phyloP scores from a whole-genome alignment of 2,329 filamentous ascomycete species.

The Coleophoma eucalyptorum region DNA sequence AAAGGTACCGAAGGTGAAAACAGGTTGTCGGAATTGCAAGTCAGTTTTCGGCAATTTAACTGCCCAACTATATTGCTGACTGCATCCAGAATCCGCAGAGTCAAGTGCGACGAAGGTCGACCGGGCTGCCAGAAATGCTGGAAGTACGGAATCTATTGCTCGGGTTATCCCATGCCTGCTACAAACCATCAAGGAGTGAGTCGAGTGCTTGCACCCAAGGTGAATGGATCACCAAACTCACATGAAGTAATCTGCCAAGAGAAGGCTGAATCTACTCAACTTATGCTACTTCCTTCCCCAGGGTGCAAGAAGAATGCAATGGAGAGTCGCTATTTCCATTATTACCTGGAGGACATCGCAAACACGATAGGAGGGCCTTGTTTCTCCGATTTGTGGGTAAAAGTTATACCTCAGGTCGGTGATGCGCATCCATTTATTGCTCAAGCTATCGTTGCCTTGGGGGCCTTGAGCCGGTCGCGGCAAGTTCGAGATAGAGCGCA shows the following conservation, averaged over 20 bases:
- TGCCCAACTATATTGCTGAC: neutral
- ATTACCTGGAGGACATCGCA: slow-evolving; percentile 13
- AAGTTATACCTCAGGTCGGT: slow-evolving; percentile 13
- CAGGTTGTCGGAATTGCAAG: neutral
- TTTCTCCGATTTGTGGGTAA: slow-evolving; percentile 9
- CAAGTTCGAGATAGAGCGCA: neutral
- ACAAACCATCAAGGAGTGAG: neutral
- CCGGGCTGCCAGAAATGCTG: neutral
- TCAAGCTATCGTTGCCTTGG: slow-evolving; percentile 14
- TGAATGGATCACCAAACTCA: too few relatives aligned
- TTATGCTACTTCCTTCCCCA: too few relatives aligned
- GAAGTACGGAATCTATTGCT: neutral
- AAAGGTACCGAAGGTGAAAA: neutral
- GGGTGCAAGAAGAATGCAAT: neutral
- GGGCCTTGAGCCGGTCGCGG: slow-evolving; percentile 9
- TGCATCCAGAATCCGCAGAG: neutral
- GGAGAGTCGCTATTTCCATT: slow-evolving; percentile 11
- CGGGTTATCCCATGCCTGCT: neutral
- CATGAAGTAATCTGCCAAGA: too few relatives aligned
- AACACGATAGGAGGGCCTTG: slow-evolving; percentile 10
- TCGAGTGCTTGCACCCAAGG: too few relatives aligned
- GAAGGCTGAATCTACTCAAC: too few relatives aligned
- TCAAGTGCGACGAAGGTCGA: neutral
- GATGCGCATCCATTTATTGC: slow-evolving; percentile 12
- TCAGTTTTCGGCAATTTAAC: neutral